These are phyloP conservation scores for Fraxinus latifolia DNA, from an alignment of 305 asterid species.

Conservation along the genomic window DNA sequence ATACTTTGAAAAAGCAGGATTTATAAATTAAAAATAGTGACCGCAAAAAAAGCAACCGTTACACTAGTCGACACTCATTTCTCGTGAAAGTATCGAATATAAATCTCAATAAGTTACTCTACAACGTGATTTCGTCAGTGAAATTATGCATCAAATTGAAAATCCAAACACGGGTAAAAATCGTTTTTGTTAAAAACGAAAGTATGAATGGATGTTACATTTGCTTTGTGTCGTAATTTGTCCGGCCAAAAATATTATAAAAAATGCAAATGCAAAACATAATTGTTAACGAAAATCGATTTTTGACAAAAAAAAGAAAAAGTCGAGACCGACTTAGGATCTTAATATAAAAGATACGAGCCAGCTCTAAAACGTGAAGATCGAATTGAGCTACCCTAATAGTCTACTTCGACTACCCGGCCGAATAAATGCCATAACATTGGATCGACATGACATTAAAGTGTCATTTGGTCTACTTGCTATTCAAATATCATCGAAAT, in stretches of 20 bases:
- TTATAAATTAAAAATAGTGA: neutral
- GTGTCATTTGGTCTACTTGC: neutral
- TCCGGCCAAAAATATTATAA: neutral
- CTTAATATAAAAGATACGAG: neutral
- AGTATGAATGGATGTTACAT: neutral
- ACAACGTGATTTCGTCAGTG: neutral
- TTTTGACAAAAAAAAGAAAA: too few species aligned
- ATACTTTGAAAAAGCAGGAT: neutral
- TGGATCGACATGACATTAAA: neutral
- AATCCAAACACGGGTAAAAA: neutral
- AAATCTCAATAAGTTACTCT: neutral
- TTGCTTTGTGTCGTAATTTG: neutral
- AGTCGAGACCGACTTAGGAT: neutral
- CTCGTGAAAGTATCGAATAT: neutral
- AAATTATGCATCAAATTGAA: neutral
- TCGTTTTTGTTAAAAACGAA: neutral
- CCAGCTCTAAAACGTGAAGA: neutral
- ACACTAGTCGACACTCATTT: neutral
- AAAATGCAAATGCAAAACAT: too few species aligned
- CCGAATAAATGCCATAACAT: neutral
- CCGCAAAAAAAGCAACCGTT: neutral
- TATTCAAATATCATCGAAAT: neutral
- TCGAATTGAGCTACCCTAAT: neutral
- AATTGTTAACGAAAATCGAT: neutral
- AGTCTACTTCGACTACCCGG: neutral